Evolutionary conservation across 352 stramenopile species (phyloP).

Genomic region (Globisporangium middletonii): DNA sequence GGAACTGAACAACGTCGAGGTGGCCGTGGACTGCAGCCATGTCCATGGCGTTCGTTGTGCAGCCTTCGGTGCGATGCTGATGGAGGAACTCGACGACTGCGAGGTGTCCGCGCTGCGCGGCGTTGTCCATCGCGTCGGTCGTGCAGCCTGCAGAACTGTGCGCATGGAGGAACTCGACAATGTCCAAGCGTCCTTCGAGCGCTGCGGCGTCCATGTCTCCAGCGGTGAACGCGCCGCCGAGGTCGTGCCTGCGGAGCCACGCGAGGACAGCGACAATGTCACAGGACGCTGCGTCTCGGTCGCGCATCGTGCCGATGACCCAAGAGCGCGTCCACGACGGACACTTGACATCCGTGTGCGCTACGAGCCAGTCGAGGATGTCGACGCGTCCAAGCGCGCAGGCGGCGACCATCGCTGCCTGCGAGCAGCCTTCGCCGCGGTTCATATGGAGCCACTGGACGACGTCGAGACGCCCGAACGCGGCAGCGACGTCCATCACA

Average conservation of each 20-base stretch:
- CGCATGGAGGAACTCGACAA: conserved; percentile 8
- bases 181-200: conserved; percentile 2
- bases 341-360: neutral
- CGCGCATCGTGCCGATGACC: conserved; percentile 4
- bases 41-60: conserved; percentile 14
- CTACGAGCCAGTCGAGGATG: conserved; percentile 4
- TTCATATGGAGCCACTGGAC: conserved; percentile 34
- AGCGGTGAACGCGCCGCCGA: neutral
- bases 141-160: conserved; percentile 3
- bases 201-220: conserved; percentile 3
- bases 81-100: conserved; percentile 8
- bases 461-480: conserved; percentile 8
- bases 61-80: conserved; percentile 8
- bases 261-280: neutral
- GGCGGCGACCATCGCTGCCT: conserved; percentile 1
- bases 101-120: conserved; percentile 9
- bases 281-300: neutral
- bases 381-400: conserved; percentile 1
- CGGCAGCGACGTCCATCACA: conserved; percentile 8
- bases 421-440: conserved; percentile 24
- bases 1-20: conserved; percentile 6
- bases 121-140: conserved; percentile 12
- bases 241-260: conserved; percentile 5
- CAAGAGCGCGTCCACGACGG: neutral
- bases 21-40: conserved; percentile 3